Evolutionary conservation across 2,329 filamentous ascomycete species (phyloP), one percentile per base, ranked within the genome.

Genomic region (Metarhizium humberi): DNA sequence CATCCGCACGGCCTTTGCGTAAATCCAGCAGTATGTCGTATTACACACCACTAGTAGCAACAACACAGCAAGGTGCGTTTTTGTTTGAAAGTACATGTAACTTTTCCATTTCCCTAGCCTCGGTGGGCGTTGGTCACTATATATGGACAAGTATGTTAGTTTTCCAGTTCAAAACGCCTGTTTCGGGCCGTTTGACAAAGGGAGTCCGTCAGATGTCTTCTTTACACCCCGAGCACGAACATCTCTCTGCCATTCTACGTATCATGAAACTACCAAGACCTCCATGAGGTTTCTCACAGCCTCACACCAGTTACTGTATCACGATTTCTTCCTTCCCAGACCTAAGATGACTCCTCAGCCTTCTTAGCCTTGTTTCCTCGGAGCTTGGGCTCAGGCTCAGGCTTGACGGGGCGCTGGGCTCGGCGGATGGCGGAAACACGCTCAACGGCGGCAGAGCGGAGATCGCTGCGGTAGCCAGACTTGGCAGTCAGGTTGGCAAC

Each of bases 351-450:
- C 62, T 69, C 67, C 54, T 78, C 80, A 62, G 85, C 86, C 80
- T 88, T 86, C 78, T 81, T 81, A 68, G 88, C 89, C 81, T 91
- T 90, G 64, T 79, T 79, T 66, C 92, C 91, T 69, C 90, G 83
- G 66, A 80, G 79, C 85, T 95, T 95, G 69, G 74, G 71, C 76
- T 85, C 84, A 66, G 83, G 83, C 61, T 78, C 75, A 59, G 86
- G 80, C 86, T 95, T 95, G 76, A 86, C 84, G 65, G 86, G 77
- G 72, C 80, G 81, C 83, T 95, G 88, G 66, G 87, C 85, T 69
- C 80, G 79, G 74, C 86, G 88, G 79, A 96, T 82, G 68, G 91
- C 90, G 68, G 86, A 91, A 71, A 88, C 90, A 70, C 94, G 90
- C 75, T 90, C 79, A 69, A 97, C 86, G 67, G 92, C 92, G 68